Evolutionary conservation across 768 basidiomycete genomes (phyloP).

Genomic region (Leucosporidium creatinivorum): DNA sequence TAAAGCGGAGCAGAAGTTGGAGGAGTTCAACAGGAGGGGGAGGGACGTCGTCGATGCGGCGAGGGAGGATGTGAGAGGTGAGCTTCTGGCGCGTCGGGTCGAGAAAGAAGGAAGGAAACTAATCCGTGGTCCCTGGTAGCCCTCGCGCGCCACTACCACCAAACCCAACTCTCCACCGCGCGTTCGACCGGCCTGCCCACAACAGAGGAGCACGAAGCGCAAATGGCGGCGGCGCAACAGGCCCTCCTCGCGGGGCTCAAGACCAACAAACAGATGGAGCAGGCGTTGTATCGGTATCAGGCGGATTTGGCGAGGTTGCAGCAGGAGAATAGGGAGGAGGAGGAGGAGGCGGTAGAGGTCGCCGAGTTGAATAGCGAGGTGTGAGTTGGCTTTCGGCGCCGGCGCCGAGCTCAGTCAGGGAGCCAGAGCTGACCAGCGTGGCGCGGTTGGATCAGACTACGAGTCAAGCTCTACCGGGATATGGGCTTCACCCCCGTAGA

Average conservation of each 20-base stretch:
- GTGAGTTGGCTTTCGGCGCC: not conserved
- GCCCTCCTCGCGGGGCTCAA: constrained; percentile 13
- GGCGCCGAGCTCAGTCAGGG: no score
- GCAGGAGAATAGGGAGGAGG: constrained; percentile 30
- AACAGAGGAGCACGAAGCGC: constrained; percentile 20
- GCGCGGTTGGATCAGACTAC: constrained; percentile 1
- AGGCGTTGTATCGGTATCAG: constrained; percentile 15
- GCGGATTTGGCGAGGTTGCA: constrained; percentile 25
- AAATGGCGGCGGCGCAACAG: constrained; percentile 10
- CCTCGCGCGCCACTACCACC: constrained; percentile 22
- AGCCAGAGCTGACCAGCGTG: not conserved
- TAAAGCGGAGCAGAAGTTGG: constrained; percentile 1
- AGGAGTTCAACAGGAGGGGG: constrained; percentile 6
- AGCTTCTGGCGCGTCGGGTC: not conserved
- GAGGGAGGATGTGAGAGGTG: constrained; percentile 26
- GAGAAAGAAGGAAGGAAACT: not conserved
- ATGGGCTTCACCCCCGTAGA: constrained; percentile 30
- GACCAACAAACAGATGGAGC: constrained; percentile 31
- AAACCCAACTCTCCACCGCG: constrained; percentile 4
- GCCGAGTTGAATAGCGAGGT: constrained; percentile 23
- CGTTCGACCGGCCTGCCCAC: constrained; percentile 18
- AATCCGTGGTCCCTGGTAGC: constrained; percentile 1
- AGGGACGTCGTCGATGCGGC: constrained; percentile 22
- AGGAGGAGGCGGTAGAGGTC: constrained; percentile 23
- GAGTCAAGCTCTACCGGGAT: constrained; percentile 30